phyloP scores from a whole-genome alignment of 805 yeast species.

The Jamesozyma hellenica region DNA sequence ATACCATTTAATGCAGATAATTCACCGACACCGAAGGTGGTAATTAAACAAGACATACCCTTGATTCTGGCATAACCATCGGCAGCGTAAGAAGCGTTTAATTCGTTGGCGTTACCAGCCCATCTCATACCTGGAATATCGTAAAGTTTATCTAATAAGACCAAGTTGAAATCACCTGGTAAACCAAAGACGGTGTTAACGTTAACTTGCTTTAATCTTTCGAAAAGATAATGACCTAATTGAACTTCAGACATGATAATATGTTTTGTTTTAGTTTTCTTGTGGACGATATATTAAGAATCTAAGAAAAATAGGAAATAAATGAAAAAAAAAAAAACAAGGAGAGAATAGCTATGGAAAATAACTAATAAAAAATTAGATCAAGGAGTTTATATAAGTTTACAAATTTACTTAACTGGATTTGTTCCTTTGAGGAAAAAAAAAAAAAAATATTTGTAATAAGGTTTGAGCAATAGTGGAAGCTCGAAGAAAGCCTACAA shows the following conservation, averaged over 20 bases:
- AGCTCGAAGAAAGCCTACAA: too few species aligned
- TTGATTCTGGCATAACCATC: conserved; percentile 80
- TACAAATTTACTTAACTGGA: too few species aligned
- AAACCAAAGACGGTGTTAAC: conserved; percentile 65
- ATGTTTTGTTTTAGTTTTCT: neutral
- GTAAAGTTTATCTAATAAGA: conserved; percentile 58
- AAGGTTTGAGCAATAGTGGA: too few species aligned
- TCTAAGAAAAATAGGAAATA: neutral
- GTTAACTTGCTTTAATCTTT: conserved; percentile 61
- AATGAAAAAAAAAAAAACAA: neutral
- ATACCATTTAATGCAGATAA: conserved; percentile 72
- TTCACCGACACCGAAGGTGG: conserved; percentile 88
- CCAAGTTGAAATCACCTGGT: conserved; percentile 72
- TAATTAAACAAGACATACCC: conserved; percentile 59
- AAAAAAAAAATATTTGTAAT: too few species aligned
- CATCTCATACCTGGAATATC: conserved; percentile 66
- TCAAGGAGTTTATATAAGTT: too few species aligned
- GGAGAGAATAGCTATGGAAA: neutral
- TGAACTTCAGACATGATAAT: conserved; percentile 36
- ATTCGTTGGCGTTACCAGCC: conserved; percentile 86
- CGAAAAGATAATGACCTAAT: conserved; percentile 67
- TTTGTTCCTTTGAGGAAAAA: too few species aligned
- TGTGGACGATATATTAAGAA: neutral
- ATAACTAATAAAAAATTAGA: neutral
- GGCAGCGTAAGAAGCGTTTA: conserved; percentile 74